Evolutionary conservation across 768 basidiomycete species (phyloP), one percentile per base, ranked within the genome.

Genomic region (Hygrocybe coccinea): DNA sequence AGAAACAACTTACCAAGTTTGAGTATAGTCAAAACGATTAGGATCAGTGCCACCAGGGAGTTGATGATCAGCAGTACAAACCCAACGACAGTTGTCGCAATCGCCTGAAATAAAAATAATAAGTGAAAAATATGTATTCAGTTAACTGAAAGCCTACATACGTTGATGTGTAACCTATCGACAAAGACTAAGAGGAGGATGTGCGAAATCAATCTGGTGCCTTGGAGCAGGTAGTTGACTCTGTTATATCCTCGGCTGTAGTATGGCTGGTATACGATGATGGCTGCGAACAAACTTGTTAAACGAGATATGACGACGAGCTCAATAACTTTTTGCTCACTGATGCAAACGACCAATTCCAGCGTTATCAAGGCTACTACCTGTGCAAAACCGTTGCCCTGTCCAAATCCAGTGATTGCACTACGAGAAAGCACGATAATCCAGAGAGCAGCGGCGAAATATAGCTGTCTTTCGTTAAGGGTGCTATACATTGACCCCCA

Each of bases 401-500:
- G 50, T n/a, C 52, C 52, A 22, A 54, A 54, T 9, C 38, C 39
- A 44, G 29, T 22, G 29, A 54, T 36, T n/a, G 52, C 52, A 25
- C 39, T 54, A 14, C 52, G 52, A n/a, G 29, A 12, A n/a, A 54
- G 19, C 12, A 44, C 43, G 5, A 46, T 39, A 17, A 54, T 6
- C 24, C 15, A 41, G 9, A 24, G 29, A n/a, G 38, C 11, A 29
- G 11, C 43, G 2, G 29, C 43, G 52, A 54, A 54, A 21, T 5
- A 34, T 3, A 54, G 17, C 22, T 29, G 19, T 11, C 22, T 17
- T 22, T 44, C 39, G 3, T 34, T 19, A 2, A 54, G 38, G 6
- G 39, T 29, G 15, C 24, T 25, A 46, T 54, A 54, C 29, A 54
- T 39, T 25, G 52, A n/a, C 45, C 52, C 52, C 52, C 52, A 54